phyloP scores from a whole-genome alignment of 2,329 filamentous ascomycete genomes.

The Periglandula ipomoeae region DNA sequence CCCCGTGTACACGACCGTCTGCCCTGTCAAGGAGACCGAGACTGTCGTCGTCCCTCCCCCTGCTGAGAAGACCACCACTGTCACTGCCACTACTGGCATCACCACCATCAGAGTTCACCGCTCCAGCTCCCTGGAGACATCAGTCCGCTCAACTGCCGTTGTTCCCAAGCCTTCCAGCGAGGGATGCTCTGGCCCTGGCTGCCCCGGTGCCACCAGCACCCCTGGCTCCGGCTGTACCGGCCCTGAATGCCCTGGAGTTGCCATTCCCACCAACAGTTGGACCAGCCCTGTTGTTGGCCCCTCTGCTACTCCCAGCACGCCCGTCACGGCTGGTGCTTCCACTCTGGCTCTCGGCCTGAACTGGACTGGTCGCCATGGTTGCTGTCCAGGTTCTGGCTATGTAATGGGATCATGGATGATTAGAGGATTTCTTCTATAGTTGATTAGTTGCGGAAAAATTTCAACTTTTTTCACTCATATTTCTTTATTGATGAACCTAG shows the following conservation, averaged over 20 bases:
- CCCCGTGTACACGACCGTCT: constrained; percentile 4
- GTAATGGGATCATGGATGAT: constrained; percentile 11
- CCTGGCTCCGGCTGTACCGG: constrained; percentile 4
- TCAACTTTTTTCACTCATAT: not conserved
- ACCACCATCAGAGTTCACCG: constrained; percentile 2
- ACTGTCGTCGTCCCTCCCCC: constrained; percentile 1
- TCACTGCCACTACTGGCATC: constrained; percentile 1
- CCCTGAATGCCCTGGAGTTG: constrained; percentile 9
- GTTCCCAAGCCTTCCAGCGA: constrained; percentile 15
- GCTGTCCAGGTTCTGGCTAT: constrained; percentile 20
- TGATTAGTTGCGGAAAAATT: not conserved
- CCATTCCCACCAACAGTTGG: constrained; percentile 13
- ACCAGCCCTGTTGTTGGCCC: constrained; percentile 6
- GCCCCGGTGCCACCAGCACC: constrained; percentile 9
- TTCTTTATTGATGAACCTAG: no score
- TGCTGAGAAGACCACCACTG: not conserved
- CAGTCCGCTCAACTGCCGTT: constrained; percentile 12
- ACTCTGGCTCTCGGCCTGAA: constrained; percentile 16
- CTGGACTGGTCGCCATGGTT: constrained; percentile 17
- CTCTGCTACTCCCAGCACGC: constrained; percentile 19
- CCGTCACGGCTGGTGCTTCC: constrained; percentile 39
- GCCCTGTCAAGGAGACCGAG: constrained; percentile 5
- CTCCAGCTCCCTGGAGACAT: constrained; percentile 10
- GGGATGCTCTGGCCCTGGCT: constrained; percentile 16
- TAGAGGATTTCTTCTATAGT: not conserved